Base-by-base conservation (phyloP, 768 basidiomycete species). In the Tulasnella sp. region DNA sequence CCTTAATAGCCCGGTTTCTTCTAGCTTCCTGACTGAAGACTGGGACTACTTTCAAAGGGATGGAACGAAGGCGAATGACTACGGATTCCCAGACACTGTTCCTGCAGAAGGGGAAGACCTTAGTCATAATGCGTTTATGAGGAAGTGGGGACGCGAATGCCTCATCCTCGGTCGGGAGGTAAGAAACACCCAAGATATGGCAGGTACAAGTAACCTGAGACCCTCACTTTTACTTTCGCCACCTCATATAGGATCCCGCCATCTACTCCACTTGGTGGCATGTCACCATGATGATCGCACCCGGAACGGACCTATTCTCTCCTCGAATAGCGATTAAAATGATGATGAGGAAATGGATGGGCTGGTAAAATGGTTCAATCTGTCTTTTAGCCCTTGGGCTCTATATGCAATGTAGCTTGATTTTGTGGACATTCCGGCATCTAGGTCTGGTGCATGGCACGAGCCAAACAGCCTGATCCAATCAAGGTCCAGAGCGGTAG, bases 291-390 rank as follows among this genome's bases (percentile, higher is more conserved):
- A 44, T 72, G 28, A 9, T 80, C 5, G 42, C 79, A 11, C 79
- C 79, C 31, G 72, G n/a, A 22, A 80, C 79, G 28, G 79, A 80
- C 24, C 64, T 80, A 11, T 80, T 80, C 41, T 72, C 79, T 6
- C 79, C 79, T 7, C 11, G n/a, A 6, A 48, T 80, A 8, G 34
- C 74, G 9, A 20, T 44, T 14, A 42, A 44, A 20, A n/a, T 80
- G 34, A 22, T 54, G 28, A 28, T 81, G 34, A 11, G 31, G 77
- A 24, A 34, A 24, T 12, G 72, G n/a, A 54, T 46, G 12, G 44
- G 6, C 1, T 81, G 80, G 82, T 44, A 41, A n/a, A 37, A 37
- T 37, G 37, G 37, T 37, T 37, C 37, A 37, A 37, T 37, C 37
- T 37, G 6, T 37, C 37, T 37, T 2, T 37, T 37, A 37, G 37